Evolutionary conservation across 2,329 filamentous ascomycete genomes (phyloP), one percentile per base, ranked within the genome.

Genomic region (Botrytis elliptica): DNA sequence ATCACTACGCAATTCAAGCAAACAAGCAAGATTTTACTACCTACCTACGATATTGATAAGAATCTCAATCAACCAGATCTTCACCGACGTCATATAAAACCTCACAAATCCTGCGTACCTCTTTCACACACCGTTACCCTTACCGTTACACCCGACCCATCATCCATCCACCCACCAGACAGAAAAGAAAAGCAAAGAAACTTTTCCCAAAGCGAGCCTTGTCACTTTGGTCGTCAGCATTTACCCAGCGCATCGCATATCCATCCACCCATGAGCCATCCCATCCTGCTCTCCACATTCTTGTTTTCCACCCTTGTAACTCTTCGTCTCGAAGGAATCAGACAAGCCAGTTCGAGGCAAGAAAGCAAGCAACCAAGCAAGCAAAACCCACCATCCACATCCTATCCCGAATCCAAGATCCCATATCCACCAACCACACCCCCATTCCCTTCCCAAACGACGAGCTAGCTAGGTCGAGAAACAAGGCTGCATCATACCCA

Each of bases 1-100:
- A 65, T 4, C 40, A 44, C 62, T 44, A 42, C 60, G 36, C 36
- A 63, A n/a, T 55, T 55, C 49, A 16, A 29, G n/a, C 52, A 57
- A 38, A 14, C 29, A 66, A 40, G 22, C 22, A 67, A 52, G 33
- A 67, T 67, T 67, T 5, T 18, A 33, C 22, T 12, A 33, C 22
- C 2, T 40, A 0, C 14, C 4, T 60, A 29, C 29, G 29, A 29
- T 29, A 46, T 40, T n/a, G 38, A 70, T 62, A 44, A 62, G 40
- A 70, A 60, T 25, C n/a, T 7, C 4, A 36, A 70, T 36, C 20
- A 62, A 38, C 14, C 25, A 7, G 49, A n/a, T 55, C 49, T 55
- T 59, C 46, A 67, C 4, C 70, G 46, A 72, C 62, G 70, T 72
- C 70, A 72, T 72, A 59, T 38, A 62, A 29, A 57, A 18, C 14